Percentiles rank a stretch among this genome's conserved stretches.
These are phyloP conservation scores for Angophora floribunda DNA, from an alignment of 345 rosid species.

Conservation along the genomic window DNA sequence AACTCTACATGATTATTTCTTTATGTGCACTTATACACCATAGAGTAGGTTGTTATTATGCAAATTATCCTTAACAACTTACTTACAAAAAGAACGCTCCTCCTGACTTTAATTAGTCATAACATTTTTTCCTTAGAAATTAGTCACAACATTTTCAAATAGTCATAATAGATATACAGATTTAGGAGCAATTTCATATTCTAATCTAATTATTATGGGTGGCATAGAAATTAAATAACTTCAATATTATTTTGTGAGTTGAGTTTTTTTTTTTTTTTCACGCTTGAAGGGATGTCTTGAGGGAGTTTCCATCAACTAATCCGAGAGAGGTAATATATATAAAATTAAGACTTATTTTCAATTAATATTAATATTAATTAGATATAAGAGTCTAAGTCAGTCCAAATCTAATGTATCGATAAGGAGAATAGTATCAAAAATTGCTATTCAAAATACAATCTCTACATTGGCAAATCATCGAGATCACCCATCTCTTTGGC, in stretches of 20 bases:
- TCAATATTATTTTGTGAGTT: no score
- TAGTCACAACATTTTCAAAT: background rate
- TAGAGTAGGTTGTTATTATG: background rate
- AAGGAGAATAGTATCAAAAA: background rate
- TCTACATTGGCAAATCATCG: background rate
- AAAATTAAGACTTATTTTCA: background rate
- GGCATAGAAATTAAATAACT: background rate
- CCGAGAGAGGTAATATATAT: rapidly evolving
- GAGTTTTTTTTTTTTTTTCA: background rate
- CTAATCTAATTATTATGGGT: background rate
- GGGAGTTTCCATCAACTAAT: background rate
- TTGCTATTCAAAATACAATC: background rate
- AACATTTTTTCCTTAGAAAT: background rate
- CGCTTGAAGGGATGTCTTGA: background rate
- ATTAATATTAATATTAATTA: background rate
- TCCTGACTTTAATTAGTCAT: background rate
- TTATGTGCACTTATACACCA: background rate
- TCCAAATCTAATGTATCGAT: background rate
- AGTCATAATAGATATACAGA: background rate
- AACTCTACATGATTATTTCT: background rate
- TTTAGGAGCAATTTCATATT: background rate
- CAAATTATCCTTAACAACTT: background rate
- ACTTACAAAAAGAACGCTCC: background rate
- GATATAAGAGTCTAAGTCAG: background rate
- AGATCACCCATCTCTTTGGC: background rate